Conservation (phyloP, 768 basidiomycete species). For the Tephrocybe sp. region DNA sequence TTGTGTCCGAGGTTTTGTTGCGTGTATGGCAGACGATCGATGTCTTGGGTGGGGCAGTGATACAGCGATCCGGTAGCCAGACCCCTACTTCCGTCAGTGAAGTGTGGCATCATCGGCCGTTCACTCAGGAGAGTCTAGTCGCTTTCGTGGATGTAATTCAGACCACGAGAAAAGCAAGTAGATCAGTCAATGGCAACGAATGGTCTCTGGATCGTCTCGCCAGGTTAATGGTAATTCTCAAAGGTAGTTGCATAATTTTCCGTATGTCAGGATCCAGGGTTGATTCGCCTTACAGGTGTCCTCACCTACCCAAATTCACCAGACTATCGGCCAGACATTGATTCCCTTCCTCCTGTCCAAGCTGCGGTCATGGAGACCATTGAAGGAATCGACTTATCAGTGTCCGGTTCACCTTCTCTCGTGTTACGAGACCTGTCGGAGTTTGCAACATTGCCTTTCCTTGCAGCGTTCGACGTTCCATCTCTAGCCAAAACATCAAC, state of each 20-base stretch:
- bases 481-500: constrained; percentile 38
- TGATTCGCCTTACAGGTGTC: constrained; percentile 43
- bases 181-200: constrained; percentile 48
- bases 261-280: neutral
- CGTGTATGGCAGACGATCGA: constrained; percentile 73
- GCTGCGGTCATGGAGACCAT: constrained; percentile 72
- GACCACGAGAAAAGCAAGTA: constrained; percentile 53
- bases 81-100: constrained; percentile 17
- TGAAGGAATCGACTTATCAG: constrained; percentile 61
- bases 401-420: constrained; percentile 64
- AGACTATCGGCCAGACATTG: constrained; percentile 88
- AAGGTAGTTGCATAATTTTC: constrained; percentile 41
- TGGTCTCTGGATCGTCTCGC: constrained; percentile 68
- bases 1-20: constrained; percentile 47
- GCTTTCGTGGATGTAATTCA: constrained; percentile 76
- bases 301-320: constrained; percentile 80
- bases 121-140: constrained; percentile 86
- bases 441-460: constrained; percentile 84
- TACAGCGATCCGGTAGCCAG: constrained; percentile 27
- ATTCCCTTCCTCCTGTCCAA: constrained; percentile 79
- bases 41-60: constrained; percentile 57
- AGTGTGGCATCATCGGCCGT: constrained; percentile 37
- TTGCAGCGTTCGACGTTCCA: constrained; percentile 70
- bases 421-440: constrained; percentile 84
- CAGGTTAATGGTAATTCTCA: constrained; percentile 75